Evolutionary conservation across 306 rosid genomes (phyloP).

Genomic region (Citrullus colocynthis): DNA sequence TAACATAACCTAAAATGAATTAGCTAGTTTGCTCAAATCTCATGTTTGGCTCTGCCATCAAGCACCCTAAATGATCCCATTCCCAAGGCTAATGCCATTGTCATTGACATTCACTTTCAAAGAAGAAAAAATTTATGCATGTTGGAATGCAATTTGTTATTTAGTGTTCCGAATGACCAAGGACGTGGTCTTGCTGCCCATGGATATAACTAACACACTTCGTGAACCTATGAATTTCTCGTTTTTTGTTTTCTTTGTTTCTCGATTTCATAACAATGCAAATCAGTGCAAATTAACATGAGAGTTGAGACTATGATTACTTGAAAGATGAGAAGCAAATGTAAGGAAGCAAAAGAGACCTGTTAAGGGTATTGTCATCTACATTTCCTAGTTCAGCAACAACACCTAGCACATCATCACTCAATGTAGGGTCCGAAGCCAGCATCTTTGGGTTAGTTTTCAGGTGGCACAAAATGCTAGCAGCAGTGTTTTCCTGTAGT

Average conservation of each 20-base stretch:
- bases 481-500: conserved; percentile 54
- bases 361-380: conserved; percentile 54
- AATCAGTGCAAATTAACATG: background rate
- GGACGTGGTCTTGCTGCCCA: too few species aligned
- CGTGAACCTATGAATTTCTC: too few species aligned
- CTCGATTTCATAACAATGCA: background rate
- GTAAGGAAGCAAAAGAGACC: conserved; percentile 24
- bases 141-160: too few species aligned
- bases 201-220: too few species aligned
- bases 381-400: conserved; percentile 66
- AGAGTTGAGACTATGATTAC: background rate
- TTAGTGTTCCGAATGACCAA: too few species aligned
- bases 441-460: conserved; percentile 37
- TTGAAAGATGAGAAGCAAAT: conserved; percentile 1
- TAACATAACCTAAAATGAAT: background rate
- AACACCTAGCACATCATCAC: conserved; percentile 61
- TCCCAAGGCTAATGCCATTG: background rate
- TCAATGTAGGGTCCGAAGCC: conserved; percentile 28
- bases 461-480: conserved; percentile 50
- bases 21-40: background rate
- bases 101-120: background rate
- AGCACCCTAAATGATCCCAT: background rate
- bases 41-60: background rate
- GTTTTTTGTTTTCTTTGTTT: too few species aligned
- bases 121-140: background rate